These are phyloP conservation scores for Decorospora gaudefroyi DNA, from an alignment of 2,329 filamentous ascomycete genomes.

Conservation along the genomic window DNA sequence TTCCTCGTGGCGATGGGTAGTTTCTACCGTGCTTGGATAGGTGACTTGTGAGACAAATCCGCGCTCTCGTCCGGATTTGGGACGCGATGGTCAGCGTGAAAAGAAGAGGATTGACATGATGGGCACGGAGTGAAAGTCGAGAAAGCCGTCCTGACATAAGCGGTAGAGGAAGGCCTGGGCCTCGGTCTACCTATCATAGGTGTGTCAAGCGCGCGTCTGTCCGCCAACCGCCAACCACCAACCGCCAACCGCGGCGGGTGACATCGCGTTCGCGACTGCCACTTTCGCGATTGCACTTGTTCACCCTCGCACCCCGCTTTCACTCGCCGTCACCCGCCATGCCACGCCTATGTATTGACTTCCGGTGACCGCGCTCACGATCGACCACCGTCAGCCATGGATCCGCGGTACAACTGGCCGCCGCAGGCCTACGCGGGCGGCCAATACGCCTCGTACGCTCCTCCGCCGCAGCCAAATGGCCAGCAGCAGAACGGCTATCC, in stretches of 20 bases:
- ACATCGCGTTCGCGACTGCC: slow-evolving; percentile 21
- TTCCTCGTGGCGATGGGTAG: too few species aligned
- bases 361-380: slow-evolving; percentile 18
- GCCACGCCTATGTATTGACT: slow-evolving; percentile 18
- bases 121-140: background rate
- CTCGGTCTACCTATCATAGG: slow-evolving; percentile 16
- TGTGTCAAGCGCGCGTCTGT: slow-evolving; percentile 22
- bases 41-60: too few species aligned
- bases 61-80: too few species aligned
- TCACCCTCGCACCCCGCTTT: too few species aligned
- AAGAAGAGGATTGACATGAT: too few species aligned
- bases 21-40: background rate
- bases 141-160: background rate
- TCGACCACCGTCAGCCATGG: slow-evolving; percentile 26
- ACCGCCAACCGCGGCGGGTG: background rate
- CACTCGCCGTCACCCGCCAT: slow-evolving; percentile 25
- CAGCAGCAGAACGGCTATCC: slow-evolving; percentile 39
- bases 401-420: slow-evolving; percentile 44
- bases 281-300: slow-evolving; percentile 8
- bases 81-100: too few species aligned
- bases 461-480: slow-evolving; percentile 31
- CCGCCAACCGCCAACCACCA: slow-evolving; percentile 16
- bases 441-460: slow-evolving; percentile 39
- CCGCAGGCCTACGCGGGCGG: slow-evolving; percentile 36
- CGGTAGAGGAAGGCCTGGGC: slow-evolving; percentile 7